Base-by-base conservation (phyloP, 331 rosid species). In the Quercus phellos region DNA sequence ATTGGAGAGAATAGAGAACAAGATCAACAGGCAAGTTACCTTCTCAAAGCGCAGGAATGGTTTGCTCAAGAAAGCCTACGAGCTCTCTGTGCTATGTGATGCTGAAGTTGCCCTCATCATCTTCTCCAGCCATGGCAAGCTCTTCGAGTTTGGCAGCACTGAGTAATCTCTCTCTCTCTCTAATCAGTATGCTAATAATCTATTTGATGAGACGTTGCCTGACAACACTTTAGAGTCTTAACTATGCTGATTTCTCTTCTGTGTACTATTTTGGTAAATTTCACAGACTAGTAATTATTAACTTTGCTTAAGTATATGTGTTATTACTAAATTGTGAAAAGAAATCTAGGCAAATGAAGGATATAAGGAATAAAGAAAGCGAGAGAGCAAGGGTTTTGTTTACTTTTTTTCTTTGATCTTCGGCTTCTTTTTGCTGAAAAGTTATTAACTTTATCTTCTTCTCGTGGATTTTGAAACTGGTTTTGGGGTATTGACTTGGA, bases 51-150 rank as follows among this genome's bases (percentile, higher is more conserved):
- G 90, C 8, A 78, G 89, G 61, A 78, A 77, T 26, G 87, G 90
- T 46, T 56, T 87, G 79, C 74, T 77, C 24, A 87, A 87, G 89
- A 87, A 87, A 69, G 89, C 89, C 11, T 74, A 38, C 26, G 90
- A 87, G 85, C 87, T 87, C 9, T 80, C 88, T 61, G 87, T 87
- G 54, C 86, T 78, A 6, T 87, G 90, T 10, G 90, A 87, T 64
- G 87, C 84, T 59, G 85, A 82, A 35, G 89, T 87, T 67, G 90
- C 85, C 16, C 60, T 87, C 17, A 85, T 87, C 66, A 75, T 87
- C 70, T 84, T 79, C 88, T 84, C 85, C 70, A 77, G 80, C 77
- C 74, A 85, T 56, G 89, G 89, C 27, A 82, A 82, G 55, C 89
- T 85, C 75, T 87, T 38, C 59, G 82, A 87, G 55, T 85, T 84